Evolutionary conservation across 2,329 filamentous ascomycete species (phyloP).

Genomic region (Moelleriella libera): DNA sequence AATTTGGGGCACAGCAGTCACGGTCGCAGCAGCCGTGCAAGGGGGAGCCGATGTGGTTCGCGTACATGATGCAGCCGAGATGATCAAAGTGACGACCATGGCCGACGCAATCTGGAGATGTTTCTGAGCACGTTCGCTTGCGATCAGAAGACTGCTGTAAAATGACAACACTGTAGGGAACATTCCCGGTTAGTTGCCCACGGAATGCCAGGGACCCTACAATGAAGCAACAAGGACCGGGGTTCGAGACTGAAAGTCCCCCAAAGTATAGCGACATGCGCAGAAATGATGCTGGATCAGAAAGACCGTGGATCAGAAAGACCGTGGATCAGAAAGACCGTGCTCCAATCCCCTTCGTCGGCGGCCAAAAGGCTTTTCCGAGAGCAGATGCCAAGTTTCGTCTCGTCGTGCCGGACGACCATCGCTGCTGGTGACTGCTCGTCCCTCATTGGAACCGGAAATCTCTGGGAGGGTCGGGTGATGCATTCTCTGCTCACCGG

Average conservation of each 20-base stretch:
- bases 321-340: no score
- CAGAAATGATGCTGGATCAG: background rate
- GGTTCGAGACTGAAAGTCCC: background rate
- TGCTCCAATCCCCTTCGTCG: background rate
- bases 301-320: no score
- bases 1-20: slow-evolving; percentile 75
- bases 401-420: no score
- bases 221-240: background rate
- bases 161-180: background rate
- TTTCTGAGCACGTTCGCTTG: slow-evolving; percentile 1
- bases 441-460: no score
- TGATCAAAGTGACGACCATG: slow-evolving; percentile 74
- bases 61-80: slow-evolving; percentile 82
- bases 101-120: slow-evolving; percentile 78
- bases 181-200: background rate
- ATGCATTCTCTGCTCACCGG: background rate
- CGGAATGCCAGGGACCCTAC: background rate
- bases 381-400: background rate
- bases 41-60: slow-evolving; percentile 85
- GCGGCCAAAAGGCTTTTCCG: background rate
- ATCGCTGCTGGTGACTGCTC: no score
- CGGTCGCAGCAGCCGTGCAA: slow-evolving; percentile 71
- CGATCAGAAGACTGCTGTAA: background rate
- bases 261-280: slow-evolving; percentile 4
- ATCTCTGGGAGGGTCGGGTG: background rate